A percentile compares a stretch with the other conserved stretches of the same genome.
Conservation (phyloP, 768 basidiomycete species). For the Gautieria morchelliformis region DNA sequence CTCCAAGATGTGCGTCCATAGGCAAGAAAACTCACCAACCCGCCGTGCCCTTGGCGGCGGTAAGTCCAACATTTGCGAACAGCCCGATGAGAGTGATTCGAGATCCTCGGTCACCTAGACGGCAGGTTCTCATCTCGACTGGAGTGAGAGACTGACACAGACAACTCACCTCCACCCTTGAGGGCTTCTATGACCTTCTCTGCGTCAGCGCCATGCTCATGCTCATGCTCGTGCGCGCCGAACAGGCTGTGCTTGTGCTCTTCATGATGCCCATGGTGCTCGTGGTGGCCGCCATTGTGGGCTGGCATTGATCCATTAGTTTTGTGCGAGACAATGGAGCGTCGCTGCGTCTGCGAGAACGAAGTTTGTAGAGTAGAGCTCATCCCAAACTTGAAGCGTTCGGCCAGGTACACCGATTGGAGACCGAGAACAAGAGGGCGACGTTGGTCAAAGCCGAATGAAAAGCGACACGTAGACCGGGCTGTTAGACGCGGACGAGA, state of each 20-base stretch:
- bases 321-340: neutral
- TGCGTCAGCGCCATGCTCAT: conserved; percentile 49
- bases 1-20: neutral
- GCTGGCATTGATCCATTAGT: neutral
- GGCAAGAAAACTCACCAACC: conserved; percentile 62
- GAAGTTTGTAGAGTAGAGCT: neutral
- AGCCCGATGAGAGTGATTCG: conserved; percentile 81
- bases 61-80: conserved; percentile 72
- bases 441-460: neutral
- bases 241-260: conserved; percentile 41
- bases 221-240: conserved; percentile 50
- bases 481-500: neutral
- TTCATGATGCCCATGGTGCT: neutral
- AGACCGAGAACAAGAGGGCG: neutral
- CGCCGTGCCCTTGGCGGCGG: conserved; percentile 74
- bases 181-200: conserved; percentile 62
- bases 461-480: neutral
- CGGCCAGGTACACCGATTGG: neutral
- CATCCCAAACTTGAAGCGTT: neutral
- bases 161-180: conserved; percentile 47
- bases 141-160: neutral
- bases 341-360: neutral
- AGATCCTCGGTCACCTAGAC: conserved; percentile 67
- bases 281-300: neutral
- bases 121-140: neutral